phyloP scores from a whole-genome alignment of 306 rosid genomes.

The Neltuma alba region DNA sequence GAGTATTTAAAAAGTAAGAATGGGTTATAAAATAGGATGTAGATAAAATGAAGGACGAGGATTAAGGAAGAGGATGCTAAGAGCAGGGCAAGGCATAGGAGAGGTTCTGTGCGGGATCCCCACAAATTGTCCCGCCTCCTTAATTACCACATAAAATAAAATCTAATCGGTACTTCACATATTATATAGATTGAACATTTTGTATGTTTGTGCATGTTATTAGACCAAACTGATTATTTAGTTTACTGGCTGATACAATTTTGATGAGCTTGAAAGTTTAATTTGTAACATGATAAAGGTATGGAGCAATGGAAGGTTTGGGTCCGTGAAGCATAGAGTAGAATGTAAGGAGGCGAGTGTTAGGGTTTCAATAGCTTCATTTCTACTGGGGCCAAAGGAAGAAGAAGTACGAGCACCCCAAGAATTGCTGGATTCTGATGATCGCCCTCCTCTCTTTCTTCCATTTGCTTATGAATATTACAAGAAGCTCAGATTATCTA shows the following conservation, averaged over 20 bases:
- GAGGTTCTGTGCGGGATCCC: too few species aligned
- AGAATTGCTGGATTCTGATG: background rate
- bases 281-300: background rate
- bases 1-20: too few species aligned
- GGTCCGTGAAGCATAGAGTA: background rate
- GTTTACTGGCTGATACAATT: background rate
- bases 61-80: too few species aligned
- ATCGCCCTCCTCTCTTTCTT: background rate
- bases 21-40: too few species aligned
- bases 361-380: background rate
- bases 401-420: background rate
- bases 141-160: too few species aligned
- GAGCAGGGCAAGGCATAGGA: too few species aligned
- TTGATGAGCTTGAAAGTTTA: background rate
- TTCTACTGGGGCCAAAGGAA: background rate
- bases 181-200: too few species aligned
- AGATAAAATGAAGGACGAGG: too few species aligned
- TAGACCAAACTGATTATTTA: too few species aligned
- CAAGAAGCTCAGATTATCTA: background rate
- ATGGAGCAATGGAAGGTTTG: conserved; percentile 14
- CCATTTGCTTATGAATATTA: background rate
- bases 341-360: background rate
- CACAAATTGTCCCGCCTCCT: too few species aligned
- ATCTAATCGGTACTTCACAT: too few species aligned
- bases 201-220: background rate